phyloP scores from a whole-genome alignment of 495 filamentous ascomycete species.

The Neurospora tetrasperma region DNA sequence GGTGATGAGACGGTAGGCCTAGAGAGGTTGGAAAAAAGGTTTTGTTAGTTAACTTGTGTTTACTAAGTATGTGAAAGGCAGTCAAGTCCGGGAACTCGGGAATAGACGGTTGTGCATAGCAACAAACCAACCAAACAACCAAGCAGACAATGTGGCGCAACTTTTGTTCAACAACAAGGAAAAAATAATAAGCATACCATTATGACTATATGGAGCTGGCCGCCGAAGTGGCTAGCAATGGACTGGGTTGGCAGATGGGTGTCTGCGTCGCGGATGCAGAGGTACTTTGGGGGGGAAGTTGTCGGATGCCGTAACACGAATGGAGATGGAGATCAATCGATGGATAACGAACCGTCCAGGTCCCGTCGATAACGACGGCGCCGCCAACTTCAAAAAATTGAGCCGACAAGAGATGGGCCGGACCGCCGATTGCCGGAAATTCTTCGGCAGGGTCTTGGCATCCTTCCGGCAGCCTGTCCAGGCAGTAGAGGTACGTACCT shows the following conservation, averaged over 20 bases:
- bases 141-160: not conserved
- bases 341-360: not conserved
- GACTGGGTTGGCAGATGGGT: not conserved
- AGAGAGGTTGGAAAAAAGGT: not conserved
- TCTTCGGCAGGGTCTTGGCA: conserved; percentile 3
- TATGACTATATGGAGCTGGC: not conserved
- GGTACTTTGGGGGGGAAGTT: not conserved
- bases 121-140: not conserved
- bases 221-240: not conserved
- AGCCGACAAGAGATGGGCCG: conserved; percentile 5
- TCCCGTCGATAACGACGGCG: not conserved
- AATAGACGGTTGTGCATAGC: not conserved
- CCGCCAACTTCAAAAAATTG: conserved; percentile 15
- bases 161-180: not conserved
- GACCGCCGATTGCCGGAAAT: conserved; percentile 20
- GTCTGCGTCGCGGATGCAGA: not conserved
- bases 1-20: conserved; percentile 93
- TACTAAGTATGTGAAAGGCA: not conserved
- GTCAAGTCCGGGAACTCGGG: not conserved
- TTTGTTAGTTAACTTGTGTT: not conserved
- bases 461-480: not conserved
- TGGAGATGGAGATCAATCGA: conserved; percentile 1
- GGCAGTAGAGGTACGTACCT: conserved; percentile 1
- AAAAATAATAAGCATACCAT: not conserved
- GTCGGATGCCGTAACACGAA: not conserved